phyloP scores from a whole-genome alignment of 1,284 basidiomycete species.

The Cystobasidiaceae sp. region DNA sequence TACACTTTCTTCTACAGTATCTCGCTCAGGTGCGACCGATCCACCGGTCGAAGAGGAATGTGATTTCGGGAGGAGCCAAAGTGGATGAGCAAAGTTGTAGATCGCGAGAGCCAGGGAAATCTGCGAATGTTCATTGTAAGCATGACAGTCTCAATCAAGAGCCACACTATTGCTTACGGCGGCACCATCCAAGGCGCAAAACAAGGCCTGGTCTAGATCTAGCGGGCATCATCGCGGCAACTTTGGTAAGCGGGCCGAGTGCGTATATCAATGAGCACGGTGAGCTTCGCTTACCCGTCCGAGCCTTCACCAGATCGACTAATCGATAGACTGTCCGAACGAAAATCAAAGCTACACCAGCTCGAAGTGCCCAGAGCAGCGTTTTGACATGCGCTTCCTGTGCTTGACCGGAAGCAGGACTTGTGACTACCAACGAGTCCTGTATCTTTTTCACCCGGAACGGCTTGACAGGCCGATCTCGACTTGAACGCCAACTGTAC shows the following conservation, averaged over 20 bases:
- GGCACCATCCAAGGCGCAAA: slow-evolving; percentile 59
- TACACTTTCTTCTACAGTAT: too few relatives aligned
- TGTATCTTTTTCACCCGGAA: not conserved
- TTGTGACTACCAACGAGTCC: not conserved
- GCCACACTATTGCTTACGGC: slow-evolving; percentile 51
- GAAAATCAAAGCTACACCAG: not conserved
- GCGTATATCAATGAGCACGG: too few relatives aligned
- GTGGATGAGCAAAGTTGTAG: slow-evolving; percentile 58
- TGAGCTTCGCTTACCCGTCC: slow-evolving; percentile 35
- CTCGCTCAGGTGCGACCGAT: not conserved
- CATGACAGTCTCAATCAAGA: not conserved
- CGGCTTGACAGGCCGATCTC: too few relatives aligned
- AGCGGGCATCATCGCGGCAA: too few relatives aligned
- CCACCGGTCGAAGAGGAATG: not conserved
- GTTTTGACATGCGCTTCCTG: not conserved
- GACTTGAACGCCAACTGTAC: too few relatives aligned
- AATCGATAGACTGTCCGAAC: slow-evolving; percentile 19
- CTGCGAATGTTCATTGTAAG: slow-evolving; percentile 54
- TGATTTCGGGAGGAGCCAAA: slow-evolving; percentile 48
- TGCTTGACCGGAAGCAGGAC: not conserved
- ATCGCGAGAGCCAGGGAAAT: slow-evolving; percentile 54
- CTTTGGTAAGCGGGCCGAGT: too few relatives aligned
- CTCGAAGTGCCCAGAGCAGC: not conserved
- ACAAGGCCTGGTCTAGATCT: slow-evolving; percentile 57
- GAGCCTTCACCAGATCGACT: not conserved